Conservation (phyloP, 2,329 filamentous ascomycete genomes). For the Fusarium praegraminearum region DNA sequence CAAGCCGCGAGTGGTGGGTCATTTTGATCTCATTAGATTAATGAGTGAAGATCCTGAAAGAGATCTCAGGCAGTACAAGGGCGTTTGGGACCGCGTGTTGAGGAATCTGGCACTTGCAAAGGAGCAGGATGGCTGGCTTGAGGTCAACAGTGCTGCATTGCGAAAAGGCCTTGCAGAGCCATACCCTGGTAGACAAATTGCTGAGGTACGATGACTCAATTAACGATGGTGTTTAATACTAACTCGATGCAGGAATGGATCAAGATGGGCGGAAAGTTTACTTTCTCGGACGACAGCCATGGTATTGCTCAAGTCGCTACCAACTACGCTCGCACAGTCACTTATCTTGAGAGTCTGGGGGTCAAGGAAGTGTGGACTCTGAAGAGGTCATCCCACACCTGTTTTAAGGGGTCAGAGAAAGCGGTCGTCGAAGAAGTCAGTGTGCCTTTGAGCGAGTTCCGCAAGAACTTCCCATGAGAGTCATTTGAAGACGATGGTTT, state of each 20-base stretch:
- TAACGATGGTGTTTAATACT: not conserved
- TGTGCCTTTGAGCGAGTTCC: slow-evolving; percentile 58
- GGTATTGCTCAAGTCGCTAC: slow-evolving; percentile 87
- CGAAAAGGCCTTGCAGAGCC: slow-evolving; percentile 92
- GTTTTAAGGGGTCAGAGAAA: slow-evolving; percentile 48
- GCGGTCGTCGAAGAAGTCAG: slow-evolving; percentile 57
- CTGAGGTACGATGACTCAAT: slow-evolving; percentile 67
- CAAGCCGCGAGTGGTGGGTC: slow-evolving; percentile 83
- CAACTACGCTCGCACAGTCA: slow-evolving; percentile 79
- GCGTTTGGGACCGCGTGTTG: slow-evolving; percentile 79
- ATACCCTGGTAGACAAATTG: slow-evolving; percentile 85
- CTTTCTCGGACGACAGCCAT: slow-evolving; percentile 95
- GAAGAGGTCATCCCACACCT: slow-evolving; percentile 53
- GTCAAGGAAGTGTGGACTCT: slow-evolving; percentile 73
- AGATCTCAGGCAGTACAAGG: slow-evolving; percentile 67
- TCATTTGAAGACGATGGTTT: not conserved
- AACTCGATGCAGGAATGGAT: slow-evolving; percentile 71
- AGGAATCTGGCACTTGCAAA: slow-evolving; percentile 80
- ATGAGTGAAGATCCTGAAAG: slow-evolving; percentile 76
- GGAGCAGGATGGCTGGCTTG: slow-evolving; percentile 83
- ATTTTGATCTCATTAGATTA: slow-evolving; percentile 92
- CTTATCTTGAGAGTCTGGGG: slow-evolving; percentile 75
- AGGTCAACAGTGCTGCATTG: slow-evolving; percentile 88
- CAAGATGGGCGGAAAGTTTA: slow-evolving; percentile 80
- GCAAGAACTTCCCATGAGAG: slow-evolving; percentile 45